These are phyloP conservation scores for Gardenia jasminoides DNA, from an alignment of 257 asterid genomes.

Conservation along the genomic window DNA sequence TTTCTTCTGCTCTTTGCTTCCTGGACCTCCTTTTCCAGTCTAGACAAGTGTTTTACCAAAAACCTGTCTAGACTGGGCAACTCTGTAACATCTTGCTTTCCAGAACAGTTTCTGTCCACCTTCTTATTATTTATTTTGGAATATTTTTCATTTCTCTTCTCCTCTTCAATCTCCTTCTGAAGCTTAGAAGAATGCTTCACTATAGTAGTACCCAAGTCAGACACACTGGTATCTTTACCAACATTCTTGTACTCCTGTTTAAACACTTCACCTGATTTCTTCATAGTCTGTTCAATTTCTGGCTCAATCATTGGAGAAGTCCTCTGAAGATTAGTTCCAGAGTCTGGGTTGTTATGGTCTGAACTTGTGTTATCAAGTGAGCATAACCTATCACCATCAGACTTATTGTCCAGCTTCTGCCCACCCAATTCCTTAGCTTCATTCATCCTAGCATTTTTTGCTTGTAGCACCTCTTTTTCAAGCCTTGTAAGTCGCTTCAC, in stretches of 20 bases:
- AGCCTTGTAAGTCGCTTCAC: constrained; percentile 83
- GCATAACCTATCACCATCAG: constrained; percentile 13
- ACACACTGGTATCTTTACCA: constrained; percentile 18
- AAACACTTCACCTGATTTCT: constrained; percentile 22
- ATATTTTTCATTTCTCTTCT: constrained; percentile 24
- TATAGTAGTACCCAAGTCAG: constrained; percentile 52
- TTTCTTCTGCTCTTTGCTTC: constrained; percentile 55
- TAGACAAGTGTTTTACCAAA: constrained; percentile 65
- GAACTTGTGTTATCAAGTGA: constrained; percentile 8
- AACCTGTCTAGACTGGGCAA: constrained; percentile 70
- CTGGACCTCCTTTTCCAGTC: constrained; percentile 77
- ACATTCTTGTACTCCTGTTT: background rate
- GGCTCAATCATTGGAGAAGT: background rate
- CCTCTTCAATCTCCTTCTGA: constrained; percentile 61
- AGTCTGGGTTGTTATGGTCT: background rate
- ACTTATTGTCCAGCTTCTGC: constrained; percentile 19
- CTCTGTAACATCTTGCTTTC: constrained; percentile 27
- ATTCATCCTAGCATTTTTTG: constrained; percentile 57
- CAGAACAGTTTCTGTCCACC: constrained; percentile 15
- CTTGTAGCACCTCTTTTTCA: constrained; percentile 86
- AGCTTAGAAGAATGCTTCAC: constrained; percentile 59
- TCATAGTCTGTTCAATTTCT: constrained; percentile 22
- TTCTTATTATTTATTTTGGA: constrained; percentile 28
- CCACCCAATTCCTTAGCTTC: constrained; percentile 35
- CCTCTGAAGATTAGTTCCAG: background rate